These are phyloP conservation scores for Geotrichum candidum DNA, from an alignment of 1,139 yeast genomes.

Conservation along the genomic window DNA sequence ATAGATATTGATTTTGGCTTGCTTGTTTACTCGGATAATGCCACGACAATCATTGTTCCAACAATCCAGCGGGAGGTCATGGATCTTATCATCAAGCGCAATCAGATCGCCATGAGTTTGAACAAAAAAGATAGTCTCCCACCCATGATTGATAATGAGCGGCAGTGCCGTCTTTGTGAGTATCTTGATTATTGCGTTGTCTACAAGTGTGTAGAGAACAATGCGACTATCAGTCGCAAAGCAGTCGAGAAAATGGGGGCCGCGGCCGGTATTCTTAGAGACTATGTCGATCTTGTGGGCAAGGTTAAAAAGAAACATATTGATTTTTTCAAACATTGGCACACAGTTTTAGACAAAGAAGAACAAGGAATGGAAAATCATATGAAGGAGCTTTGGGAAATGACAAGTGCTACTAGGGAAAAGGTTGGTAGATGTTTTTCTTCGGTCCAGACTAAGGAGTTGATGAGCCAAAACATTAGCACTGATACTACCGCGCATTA, in stretches of 20 bases:
- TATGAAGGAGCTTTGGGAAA: conserved; percentile 63
- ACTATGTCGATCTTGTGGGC: conserved; percentile 47
- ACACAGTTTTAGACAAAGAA: conserved; percentile 63
- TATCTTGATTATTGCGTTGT: conserved; percentile 62
- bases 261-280: conserved; percentile 30
- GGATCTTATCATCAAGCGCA: conserved; percentile 66
- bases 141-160: conserved; percentile 45
- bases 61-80: conserved; percentile 45
- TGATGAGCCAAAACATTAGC: neutral
- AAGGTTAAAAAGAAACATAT: conserved; percentile 47
- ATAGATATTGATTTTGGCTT: conserved; percentile 59
- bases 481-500: conserved; percentile 11
- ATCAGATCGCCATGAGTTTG: conserved; percentile 57
- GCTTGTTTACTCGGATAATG: conserved; percentile 66
- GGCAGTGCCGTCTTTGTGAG: conserved; percentile 65
- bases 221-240: conserved; percentile 17
- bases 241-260: conserved; percentile 50
- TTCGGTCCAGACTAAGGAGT: conserved; percentile 5
- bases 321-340: conserved; percentile 67
- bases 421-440: conserved; percentile 53
- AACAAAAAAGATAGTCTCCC: conserved; percentile 49
- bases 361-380: conserved; percentile 52
- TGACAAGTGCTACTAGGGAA: conserved; percentile 58
- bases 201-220: conserved; percentile 44
- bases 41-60: conserved; percentile 45